Conservation (phyloP, 352 stramenopile genomes). For the Phytophthora hybrid region DNA sequence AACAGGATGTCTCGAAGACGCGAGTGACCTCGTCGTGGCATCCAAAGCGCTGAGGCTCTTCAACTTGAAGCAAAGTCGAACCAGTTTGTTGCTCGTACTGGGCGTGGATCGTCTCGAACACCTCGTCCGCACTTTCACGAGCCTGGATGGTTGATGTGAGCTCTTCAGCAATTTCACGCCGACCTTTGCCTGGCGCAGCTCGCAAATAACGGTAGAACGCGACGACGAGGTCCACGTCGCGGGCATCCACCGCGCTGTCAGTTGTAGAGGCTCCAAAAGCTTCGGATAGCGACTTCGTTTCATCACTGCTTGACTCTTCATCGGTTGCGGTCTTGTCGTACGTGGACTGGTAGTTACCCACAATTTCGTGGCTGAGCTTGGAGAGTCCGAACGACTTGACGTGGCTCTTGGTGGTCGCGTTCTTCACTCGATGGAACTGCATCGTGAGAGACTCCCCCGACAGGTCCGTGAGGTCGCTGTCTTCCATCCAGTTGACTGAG, state of each 20-base stretch:
- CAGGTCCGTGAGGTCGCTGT: conserved; percentile 86
- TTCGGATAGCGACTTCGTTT: background rate
- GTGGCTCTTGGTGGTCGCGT: conserved; percentile 84
- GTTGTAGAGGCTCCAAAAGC: background rate
- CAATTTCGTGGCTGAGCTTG: conserved; percentile 73
- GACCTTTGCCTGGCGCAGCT: conserved; percentile 44
- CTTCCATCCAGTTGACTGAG: conserved; percentile 93
- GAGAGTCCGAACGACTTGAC: conserved; percentile 77
- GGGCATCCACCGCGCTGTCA: conserved; percentile 57
- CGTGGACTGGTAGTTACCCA: conserved; percentile 86
- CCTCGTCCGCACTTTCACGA: conserved; percentile 60
- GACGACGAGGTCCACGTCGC: conserved; percentile 78
- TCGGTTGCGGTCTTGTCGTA: conserved; percentile 59
- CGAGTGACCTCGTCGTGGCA: conserved; percentile 49
- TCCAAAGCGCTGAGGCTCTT: conserved; percentile 37
- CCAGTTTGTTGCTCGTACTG: conserved; percentile 43
- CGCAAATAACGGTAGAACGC: conserved; percentile 85
- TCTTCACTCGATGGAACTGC: conserved; percentile 81
- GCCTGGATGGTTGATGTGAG: conserved; percentile 51
- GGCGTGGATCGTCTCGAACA: conserved; percentile 60
- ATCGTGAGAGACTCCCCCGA: conserved; percentile 80
- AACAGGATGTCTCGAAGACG: conserved; percentile 43
- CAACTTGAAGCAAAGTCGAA: conserved; percentile 36
- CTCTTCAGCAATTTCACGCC: conserved; percentile 47
- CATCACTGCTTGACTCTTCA: conserved; percentile 27